Base-by-base conservation (phyloP, 2,329 filamentous ascomycete genomes). In the Fusarium pininemorale region DNA sequence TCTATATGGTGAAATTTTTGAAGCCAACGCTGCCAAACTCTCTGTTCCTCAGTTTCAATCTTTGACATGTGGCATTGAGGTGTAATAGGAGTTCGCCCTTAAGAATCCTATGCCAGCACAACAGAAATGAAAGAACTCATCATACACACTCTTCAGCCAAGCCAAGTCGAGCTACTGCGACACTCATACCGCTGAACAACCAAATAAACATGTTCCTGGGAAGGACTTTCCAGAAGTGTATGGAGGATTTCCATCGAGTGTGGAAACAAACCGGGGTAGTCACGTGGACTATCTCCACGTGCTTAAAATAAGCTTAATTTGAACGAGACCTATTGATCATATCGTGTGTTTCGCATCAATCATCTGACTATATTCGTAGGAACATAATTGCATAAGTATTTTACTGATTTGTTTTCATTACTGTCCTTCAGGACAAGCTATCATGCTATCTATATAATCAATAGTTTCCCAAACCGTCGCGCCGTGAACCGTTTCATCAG, bases 361-460 rank as follows among this genome's bases (percentile, higher is more conserved):
- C 41, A 24, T 7, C 24, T 24, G 24, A 24, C 24, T 24, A 24
- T 24, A 24, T 24, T 24, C 24, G 24, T 24, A 24, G 24, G 24
- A 24, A 24, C 24, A 24, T 24, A 24, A 24, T 24, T 24, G 24
- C 24, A 24, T 24, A 24, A 24, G 24, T 16, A 18, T 44, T 44
- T 18, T 26, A 51, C 38, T 45, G n/a, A n/a, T 72, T 57, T 57
- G 24, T 48, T 72, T 38, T 47, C 45, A 73, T 73, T 73, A 73
- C 51, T 70, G 24, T 66, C 51, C 26, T 53, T 44, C 5, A 15
- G 37, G 59, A 47, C 45, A 20, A 60, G 28, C 24, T 61, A 11
- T 66, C 70, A 73, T 73, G 70, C 69, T 66, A 51, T 73, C 69
- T 73, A 73, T 73, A 7, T 48, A 70, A 70, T 47, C 35, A 62